A percentile compares a stretch with the other conserved stretches of the same genome.
Evolutionary conservation across 257 asterid genomes (phyloP).

Genomic region (Fraxinus excelsior): DNA sequence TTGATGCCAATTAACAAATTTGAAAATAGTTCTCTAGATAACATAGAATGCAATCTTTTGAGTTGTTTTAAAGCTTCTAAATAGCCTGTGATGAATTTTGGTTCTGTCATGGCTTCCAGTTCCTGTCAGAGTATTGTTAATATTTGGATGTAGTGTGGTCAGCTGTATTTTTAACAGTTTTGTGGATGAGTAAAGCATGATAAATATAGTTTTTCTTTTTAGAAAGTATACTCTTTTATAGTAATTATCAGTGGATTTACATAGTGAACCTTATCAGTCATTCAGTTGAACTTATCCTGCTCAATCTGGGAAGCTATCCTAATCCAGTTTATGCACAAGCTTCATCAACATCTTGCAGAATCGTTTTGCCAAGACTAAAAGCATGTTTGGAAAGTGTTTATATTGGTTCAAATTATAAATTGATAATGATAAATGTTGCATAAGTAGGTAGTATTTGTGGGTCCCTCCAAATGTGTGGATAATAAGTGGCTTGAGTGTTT

Average conservation of each 20-base stretch:
- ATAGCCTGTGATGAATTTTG: slow-evolving; percentile 9
- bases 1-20: not conserved
- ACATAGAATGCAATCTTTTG: slow-evolving; percentile 17
- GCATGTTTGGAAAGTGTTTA: no score
- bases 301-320: no score
- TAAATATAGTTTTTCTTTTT: not conserved
- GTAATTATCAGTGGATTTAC: not conserved
- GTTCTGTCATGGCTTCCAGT: not conserved
- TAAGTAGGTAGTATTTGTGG: no score
- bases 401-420: no score
- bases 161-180: slow-evolving; percentile 2
- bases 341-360: not conserved
- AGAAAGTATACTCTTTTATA: not conserved
- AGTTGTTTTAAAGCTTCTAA: slow-evolving; percentile 10
- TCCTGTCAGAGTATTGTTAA: not conserved
- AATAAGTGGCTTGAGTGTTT: no score
- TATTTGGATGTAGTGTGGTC: not conserved
- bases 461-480: no score
- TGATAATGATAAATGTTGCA: no score
- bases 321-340: not conserved
- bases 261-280: not conserved
- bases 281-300: no score
- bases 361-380: not conserved
- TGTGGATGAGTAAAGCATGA: not conserved
- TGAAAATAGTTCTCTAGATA: slow-evolving; percentile 1